A percentile compares a stretch with the other conserved stretches of the same genome.
Evolutionary conservation across 345 rosid species (phyloP).

Genomic region (Dimocarpus longan): DNA sequence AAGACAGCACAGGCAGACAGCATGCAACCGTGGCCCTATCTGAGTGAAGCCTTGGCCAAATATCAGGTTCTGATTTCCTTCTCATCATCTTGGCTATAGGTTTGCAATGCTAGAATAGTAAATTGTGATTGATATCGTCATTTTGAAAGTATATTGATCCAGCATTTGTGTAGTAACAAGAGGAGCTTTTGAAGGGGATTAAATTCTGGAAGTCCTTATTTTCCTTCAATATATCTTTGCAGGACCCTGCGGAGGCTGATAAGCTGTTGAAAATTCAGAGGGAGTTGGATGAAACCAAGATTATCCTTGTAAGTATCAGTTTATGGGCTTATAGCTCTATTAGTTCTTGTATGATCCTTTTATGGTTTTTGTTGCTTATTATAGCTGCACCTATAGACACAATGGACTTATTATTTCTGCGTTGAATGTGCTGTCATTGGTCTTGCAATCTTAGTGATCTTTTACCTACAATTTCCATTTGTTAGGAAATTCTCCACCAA

Average conservation of each 20-base stretch:
- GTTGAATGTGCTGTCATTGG: neutral
- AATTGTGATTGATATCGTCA: neutral
- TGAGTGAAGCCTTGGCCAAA: slow-evolving; percentile 71
- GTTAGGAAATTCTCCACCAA: neutral
- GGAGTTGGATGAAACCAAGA: slow-evolving; percentile 98
- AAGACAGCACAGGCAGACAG: slow-evolving; percentile 64
- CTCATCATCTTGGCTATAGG: neutral
- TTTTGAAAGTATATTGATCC: neutral
- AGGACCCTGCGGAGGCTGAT: slow-evolving; percentile 99
- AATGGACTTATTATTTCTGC: neutral
- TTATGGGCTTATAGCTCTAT: neutral
- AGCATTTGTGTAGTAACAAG: neutral
- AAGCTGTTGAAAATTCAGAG: slow-evolving; percentile 94
- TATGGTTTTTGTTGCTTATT: neutral
- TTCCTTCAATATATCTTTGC: slow-evolving; percentile 25
- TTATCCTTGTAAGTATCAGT: slow-evolving; percentile 77
- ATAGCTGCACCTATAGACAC: neutral
- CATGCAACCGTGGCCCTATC: slow-evolving; percentile 78
- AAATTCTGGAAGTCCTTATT: neutral
- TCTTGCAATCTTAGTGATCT: neutral
- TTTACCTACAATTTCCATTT: neutral
- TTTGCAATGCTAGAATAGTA: neutral
- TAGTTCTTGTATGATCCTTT: neutral
- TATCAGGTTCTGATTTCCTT: slow-evolving; percentile 63
- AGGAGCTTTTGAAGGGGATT: neutral